Evolutionary conservation across 345 rosid genomes (phyloP).

Genomic region (Eucalyptus regnans): DNA sequence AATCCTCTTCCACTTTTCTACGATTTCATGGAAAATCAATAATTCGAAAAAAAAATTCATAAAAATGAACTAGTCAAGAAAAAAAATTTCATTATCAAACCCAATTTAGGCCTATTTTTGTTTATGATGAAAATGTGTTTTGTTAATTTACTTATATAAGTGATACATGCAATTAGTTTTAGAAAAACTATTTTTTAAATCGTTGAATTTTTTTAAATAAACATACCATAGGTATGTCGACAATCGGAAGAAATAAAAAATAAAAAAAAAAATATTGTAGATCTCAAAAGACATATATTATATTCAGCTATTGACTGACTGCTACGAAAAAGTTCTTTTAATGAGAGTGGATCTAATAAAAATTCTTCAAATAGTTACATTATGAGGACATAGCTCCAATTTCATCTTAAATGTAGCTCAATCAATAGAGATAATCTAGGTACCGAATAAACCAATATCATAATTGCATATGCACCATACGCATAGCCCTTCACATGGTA

Average conservation of each 20-base stretch:
- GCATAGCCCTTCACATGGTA: no score
- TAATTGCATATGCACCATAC: neutral
- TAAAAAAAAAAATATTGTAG: neutral
- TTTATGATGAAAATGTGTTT: neutral
- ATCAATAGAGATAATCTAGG: neutral
- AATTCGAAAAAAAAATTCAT: rapidly evolving
- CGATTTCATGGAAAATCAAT: neutral
- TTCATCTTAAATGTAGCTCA: neutral
- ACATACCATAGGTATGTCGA: neutral
- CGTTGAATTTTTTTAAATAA: rapidly evolving
- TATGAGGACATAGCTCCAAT: neutral
- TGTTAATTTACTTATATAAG: neutral
- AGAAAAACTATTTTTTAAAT: neutral
- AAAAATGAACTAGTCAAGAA: neutral
- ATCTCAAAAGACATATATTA: neutral
- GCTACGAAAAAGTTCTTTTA: rapidly evolving
- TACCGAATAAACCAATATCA: neutral
- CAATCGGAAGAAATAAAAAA: neutral
- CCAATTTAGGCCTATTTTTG: rapidly evolving
- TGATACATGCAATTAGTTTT: neutral
- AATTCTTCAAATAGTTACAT: neutral
- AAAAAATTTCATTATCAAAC: neutral
- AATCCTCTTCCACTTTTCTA: neutral
- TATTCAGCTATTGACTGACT: rapidly evolving
- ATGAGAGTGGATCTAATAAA: neutral